Percentiles rank a stretch among this genome's conserved stretches.
phyloP scores from a whole-genome alignment of 163 green algal species.

The Prototheca cutis region DNA sequence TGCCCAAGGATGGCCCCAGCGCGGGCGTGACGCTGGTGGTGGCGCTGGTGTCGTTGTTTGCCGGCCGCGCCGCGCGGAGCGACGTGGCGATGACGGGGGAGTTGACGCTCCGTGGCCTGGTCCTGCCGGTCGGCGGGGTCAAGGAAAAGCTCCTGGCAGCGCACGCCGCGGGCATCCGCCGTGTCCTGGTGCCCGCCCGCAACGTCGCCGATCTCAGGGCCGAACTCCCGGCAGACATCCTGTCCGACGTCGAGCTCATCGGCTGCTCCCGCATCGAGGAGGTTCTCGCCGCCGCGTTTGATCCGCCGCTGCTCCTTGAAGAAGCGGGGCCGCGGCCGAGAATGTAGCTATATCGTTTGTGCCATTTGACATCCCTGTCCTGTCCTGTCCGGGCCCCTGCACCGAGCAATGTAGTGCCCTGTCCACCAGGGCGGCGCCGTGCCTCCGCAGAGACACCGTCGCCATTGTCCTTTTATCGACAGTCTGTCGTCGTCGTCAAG shows the following conservation, averaged over 20 bases:
- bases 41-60: slow-evolving; percentile 63
- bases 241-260: slow-evolving; percentile 31
- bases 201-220: slow-evolving; percentile 60
- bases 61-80: slow-evolving; percentile 31
- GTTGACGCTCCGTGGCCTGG: slow-evolving; percentile 67
- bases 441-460: too few relatives aligned
- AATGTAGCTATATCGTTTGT: too few relatives aligned
- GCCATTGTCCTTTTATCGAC: too few relatives aligned
- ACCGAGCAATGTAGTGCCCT: too few relatives aligned
- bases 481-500: too few relatives aligned
- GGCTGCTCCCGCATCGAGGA: slow-evolving; percentile 47
- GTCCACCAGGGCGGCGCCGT: too few relatives aligned
- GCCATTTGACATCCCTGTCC: too few relatives aligned
- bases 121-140: slow-evolving; percentile 76
- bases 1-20: slow-evolving; percentile 79
- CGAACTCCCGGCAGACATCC: slow-evolving; percentile 34
- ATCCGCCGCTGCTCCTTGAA: slow-evolving; percentile 45
- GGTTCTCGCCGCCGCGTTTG: slow-evolving; percentile 60
- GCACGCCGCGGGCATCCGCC: slow-evolving; percentile 47
- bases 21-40: slow-evolving; percentile 72
- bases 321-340: too few relatives aligned
- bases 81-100: slow-evolving; percentile 80
- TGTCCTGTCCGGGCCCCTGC: too few relatives aligned
- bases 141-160: slow-evolving; percentile 79
- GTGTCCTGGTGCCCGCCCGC: slow-evolving; percentile 58